Percentiles rank a stretch among this genome's conserved stretches.
phyloP scores from a whole-genome alignment of 805 yeast genomes.

The Priceomyces fermenticarens region DNA sequence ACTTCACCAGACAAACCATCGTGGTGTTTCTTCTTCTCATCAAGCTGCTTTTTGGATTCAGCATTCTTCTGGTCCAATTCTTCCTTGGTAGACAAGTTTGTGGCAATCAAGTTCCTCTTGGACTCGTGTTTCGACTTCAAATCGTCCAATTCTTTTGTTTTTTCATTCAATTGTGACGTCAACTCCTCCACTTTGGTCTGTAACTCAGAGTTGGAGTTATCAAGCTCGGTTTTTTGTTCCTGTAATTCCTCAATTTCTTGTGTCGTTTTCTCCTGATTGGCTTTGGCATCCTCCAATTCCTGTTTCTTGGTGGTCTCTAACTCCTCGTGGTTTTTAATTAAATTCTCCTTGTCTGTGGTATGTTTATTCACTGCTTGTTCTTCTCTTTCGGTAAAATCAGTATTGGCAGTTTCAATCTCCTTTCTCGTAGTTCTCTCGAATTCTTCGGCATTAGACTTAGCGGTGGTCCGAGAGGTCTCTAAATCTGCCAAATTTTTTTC shows the following conservation, averaged over 20 bases:
- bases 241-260: constrained; percentile 43
- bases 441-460: constrained; percentile 30
- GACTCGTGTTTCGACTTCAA: constrained; percentile 29
- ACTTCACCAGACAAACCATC: constrained; percentile 41
- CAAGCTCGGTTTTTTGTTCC: constrained; percentile 40
- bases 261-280: constrained; percentile 40
- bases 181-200: constrained; percentile 40
- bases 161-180: constrained; percentile 40
- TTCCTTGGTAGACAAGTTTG: constrained; percentile 34
- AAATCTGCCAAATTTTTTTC: constrained; percentile 25
- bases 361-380: constrained; percentile 45
- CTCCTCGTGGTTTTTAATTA: constrained; percentile 42
- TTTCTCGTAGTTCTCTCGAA: constrained; percentile 40
- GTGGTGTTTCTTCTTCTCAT: constrained; percentile 36
- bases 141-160: constrained; percentile 27
- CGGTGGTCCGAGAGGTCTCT: constrained; percentile 18
- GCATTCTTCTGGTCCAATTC: constrained; percentile 39
- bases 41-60: constrained; percentile 32
- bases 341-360: constrained; percentile 40
- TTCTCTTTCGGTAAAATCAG: constrained; percentile 47
- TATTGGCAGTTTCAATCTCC: constrained; percentile 44
- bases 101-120: constrained; percentile 26
- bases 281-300: constrained; percentile 40
- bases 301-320: constrained; percentile 44
- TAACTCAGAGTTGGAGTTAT: constrained; percentile 36